phyloP scores from a whole-genome alignment of 345 rosid species.

The Toxicodendron radicans region DNA sequence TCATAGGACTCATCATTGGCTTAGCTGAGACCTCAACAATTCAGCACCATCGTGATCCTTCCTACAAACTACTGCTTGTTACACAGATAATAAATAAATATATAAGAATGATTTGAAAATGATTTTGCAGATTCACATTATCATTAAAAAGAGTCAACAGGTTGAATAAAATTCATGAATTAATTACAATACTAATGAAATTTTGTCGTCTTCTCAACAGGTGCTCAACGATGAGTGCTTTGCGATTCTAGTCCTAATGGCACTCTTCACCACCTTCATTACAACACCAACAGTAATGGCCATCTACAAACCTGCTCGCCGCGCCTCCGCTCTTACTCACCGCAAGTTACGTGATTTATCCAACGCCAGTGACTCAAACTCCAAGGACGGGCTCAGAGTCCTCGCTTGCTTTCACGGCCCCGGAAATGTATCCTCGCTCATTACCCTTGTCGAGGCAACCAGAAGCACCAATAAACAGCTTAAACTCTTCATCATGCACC shows the following conservation, averaged over 20 bases:
- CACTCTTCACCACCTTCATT: conserved; percentile 83
- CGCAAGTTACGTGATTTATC: conserved; percentile 56
- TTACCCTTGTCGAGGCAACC: conserved; percentile 60
- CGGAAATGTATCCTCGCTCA: conserved; percentile 62
- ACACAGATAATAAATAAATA: too few species aligned
- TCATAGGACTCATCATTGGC: background rate
- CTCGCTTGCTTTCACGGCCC: conserved; percentile 73
- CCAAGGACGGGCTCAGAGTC: conserved; percentile 55
- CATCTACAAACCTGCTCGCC: conserved; percentile 62
- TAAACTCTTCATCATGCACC: conserved; percentile 74
- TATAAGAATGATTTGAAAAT: too few species aligned
- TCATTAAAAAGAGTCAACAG: too few species aligned
- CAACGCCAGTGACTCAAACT: conserved; percentile 22
- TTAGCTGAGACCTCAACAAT: too few species aligned
- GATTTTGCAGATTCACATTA: too few species aligned
- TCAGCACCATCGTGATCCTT: too few species aligned
- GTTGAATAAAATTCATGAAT: too few species aligned
- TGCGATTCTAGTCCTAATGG: conserved; percentile 81
- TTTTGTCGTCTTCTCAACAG: conserved; percentile 27
- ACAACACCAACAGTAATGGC: conserved; percentile 79
- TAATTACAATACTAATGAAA: background rate
- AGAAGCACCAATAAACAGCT: conserved; percentile 57
- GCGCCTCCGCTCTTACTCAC: conserved; percentile 21
- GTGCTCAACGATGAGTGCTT: conserved; percentile 81
- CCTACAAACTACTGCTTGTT: too few species aligned